Evolutionary conservation across 1,284 basidiomycete genomes (phyloP).

Genomic region (Abortiporus biennis): DNA sequence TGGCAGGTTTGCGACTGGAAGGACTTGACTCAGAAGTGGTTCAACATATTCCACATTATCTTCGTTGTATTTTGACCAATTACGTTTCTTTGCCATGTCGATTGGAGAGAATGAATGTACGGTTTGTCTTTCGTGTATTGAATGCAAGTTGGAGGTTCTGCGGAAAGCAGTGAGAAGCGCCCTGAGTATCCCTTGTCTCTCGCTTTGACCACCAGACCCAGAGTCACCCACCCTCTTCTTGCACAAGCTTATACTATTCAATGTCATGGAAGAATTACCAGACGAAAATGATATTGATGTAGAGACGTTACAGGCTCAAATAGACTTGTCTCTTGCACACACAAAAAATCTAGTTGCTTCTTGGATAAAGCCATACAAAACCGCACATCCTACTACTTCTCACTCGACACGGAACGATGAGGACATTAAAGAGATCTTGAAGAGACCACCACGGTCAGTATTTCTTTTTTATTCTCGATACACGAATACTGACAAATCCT

Average conservation of each 20-base stretch:
- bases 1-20: conserved; percentile 72
- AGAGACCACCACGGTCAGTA: conserved; percentile 58
- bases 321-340: conserved; percentile 73
- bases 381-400: conserved; percentile 18
- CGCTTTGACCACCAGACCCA: too few relatives aligned
- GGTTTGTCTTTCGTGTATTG: too few relatives aligned
- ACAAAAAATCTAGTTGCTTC: conserved; percentile 64
- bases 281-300: conserved; percentile 47
- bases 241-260: too few relatives aligned
- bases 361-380: conserved; percentile 55
- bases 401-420: conserved; percentile 24
- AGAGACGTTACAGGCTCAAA: conserved; percentile 66
- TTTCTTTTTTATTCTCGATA: conserved; percentile 5
- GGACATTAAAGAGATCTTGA: conserved; percentile 57
- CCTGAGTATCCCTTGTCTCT: too few relatives aligned
- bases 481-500: conserved; percentile 10
- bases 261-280: conserved; percentile 15
- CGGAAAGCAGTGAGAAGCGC: too few relatives aligned
- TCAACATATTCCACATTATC: conserved; percentile 25
- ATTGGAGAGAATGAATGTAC: conserved; percentile 4
- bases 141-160: too few relatives aligned
- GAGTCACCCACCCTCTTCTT: too few relatives aligned
- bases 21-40: conserved; percentile 41
- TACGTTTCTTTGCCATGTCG: conserved; percentile 13
- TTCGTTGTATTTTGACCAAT: conserved; percentile 15